Percentiles rank a stretch among this genome's conserved stretches.
Conservation (phyloP, 345 rosid genomes). For the Bruguiera gymnorhiza region DNA sequence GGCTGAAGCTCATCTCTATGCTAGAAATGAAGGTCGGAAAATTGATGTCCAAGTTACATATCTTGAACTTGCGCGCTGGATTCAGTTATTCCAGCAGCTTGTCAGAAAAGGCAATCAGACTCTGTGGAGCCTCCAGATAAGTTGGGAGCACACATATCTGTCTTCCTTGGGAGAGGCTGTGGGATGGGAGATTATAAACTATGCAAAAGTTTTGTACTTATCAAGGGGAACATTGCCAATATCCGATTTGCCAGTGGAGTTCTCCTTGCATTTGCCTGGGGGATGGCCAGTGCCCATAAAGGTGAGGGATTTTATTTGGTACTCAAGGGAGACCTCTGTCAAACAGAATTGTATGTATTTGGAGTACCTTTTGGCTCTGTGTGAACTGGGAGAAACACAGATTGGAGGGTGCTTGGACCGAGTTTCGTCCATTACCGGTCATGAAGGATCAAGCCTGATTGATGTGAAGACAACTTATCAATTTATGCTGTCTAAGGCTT, state of each 20-base stretch:
- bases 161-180: conserved; percentile 71
- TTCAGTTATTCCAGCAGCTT: conserved; percentile 75
- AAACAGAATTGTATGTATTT: conserved; percentile 78
- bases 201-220: conserved; percentile 50
- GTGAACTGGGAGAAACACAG: conserved; percentile 27
- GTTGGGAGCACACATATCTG: conserved; percentile 92
- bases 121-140: conserved; percentile 75
- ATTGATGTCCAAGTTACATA: conserved; percentile 53
- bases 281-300: conserved; percentile 86
- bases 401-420: conserved; percentile 20
- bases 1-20: conserved; percentile 83
- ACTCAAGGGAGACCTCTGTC: conserved; percentile 64
- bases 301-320: conserved; percentile 49
- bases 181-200: conserved; percentile 51
- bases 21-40: conserved; percentile 49
- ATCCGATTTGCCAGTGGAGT: conserved; percentile 28
- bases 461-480: conserved; percentile 34
- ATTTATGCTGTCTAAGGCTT: conserved; percentile 45
- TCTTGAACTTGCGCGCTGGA: conserved; percentile 90
- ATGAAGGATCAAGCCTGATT: conserved; percentile 25
- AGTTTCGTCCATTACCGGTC: conserved; percentile 25
- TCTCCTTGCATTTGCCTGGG: conserved; percentile 57
- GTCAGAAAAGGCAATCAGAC: conserved; percentile 63
- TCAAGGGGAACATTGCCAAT: conserved; percentile 31
- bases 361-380: conserved; percentile 69